Conservation (phyloP, 768 basidiomycete genomes). For the Amanita fuliginea region DNA sequence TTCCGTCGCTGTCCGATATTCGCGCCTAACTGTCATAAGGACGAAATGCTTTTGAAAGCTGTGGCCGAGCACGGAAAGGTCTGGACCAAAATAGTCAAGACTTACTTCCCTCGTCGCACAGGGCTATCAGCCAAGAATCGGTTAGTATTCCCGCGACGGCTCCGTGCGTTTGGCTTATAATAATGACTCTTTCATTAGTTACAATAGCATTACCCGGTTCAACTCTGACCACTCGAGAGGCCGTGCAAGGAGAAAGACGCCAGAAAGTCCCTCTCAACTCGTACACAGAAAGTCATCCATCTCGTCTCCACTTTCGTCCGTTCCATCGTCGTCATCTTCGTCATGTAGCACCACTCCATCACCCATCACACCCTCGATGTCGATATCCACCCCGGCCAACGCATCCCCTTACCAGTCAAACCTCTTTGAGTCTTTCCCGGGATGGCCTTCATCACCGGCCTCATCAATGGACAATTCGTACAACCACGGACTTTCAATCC, state of each 20-base stretch:
- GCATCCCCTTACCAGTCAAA: slow-evolving; percentile 12
- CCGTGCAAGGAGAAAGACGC: slow-evolving; percentile 26
- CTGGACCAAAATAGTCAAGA: slow-evolving; percentile 54
- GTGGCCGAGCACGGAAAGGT: slow-evolving; percentile 46
- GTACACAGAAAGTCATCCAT: slow-evolving; percentile 21
- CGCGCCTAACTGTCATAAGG: slow-evolving; percentile 20
- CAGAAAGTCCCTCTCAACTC: slow-evolving; percentile 21
- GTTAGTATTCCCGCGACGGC: slow-evolving; percentile 16
- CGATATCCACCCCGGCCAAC: background rate
- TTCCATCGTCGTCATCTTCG: slow-evolving; percentile 26
- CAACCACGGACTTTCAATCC: slow-evolving; percentile 14
- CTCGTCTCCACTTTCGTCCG: slow-evolving; percentile 27
- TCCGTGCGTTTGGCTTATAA: slow-evolving; percentile 5
- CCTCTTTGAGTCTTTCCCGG: slow-evolving; percentile 13
- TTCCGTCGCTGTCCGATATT: background rate
- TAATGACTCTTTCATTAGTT: slow-evolving; percentile 19
- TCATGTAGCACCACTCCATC: slow-evolving; percentile 15
- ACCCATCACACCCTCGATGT: slow-evolving; percentile 13
- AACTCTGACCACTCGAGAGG: slow-evolving; percentile 26
- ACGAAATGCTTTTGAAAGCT: slow-evolving; percentile 40
- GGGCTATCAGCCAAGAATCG: slow-evolving; percentile 51
- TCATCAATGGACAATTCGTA: slow-evolving; percentile 11
- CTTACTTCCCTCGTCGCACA: slow-evolving; percentile 49
- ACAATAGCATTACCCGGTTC: slow-evolving; percentile 42
- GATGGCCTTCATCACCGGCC: slow-evolving; percentile 13